A percentile compares a stretch with the other conserved stretches of the same genome.
Evolutionary conservation across 192 early-diverging fungal species (phyloP).

Genomic region (Chytriomyces hyalinus): DNA sequence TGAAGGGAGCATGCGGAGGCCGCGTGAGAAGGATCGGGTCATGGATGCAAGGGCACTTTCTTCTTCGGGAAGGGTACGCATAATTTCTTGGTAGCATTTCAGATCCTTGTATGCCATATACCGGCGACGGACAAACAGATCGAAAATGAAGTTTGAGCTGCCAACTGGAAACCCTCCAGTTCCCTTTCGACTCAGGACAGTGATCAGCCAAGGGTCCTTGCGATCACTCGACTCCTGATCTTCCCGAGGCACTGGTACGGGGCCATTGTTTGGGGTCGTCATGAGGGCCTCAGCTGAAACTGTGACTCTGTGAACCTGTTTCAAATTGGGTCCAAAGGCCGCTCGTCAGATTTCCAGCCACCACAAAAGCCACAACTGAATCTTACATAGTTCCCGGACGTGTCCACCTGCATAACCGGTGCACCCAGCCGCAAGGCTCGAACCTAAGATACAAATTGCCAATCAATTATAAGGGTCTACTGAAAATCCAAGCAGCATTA

Average conservation of each 20-base stretch:
- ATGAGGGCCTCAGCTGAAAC: constrained; percentile 4
- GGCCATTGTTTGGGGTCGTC: background rate
- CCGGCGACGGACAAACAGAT: constrained; percentile 30
- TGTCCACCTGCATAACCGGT: constrained; percentile 12
- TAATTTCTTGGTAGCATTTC: constrained; percentile 30
- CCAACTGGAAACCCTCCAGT: constrained; percentile 16
- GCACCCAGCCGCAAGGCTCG: background rate
- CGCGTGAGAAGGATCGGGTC: constrained; percentile 17
- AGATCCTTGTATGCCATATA: constrained; percentile 13
- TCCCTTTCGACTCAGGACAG: background rate
- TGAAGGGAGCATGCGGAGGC: background rate
- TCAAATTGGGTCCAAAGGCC: background rate
- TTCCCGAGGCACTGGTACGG: background rate
- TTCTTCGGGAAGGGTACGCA: constrained; percentile 1
- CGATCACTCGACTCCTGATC: background rate
- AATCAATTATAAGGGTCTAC: too few species aligned
- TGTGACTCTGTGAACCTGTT: constrained; percentile 4
- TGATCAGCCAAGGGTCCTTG: background rate
- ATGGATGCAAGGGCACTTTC: background rate
- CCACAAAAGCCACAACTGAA: too few species aligned
- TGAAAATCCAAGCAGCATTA: too few species aligned
- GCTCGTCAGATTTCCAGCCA: too few species aligned
- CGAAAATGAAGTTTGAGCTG: constrained; percentile 15
- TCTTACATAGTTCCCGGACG: constrained; percentile 8
- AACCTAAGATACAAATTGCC: too few species aligned